Evolutionary conservation across 106 monocot species (phyloP), one percentile per base, ranked within the genome.

Genomic region (Iris macrosiphon): DNA sequence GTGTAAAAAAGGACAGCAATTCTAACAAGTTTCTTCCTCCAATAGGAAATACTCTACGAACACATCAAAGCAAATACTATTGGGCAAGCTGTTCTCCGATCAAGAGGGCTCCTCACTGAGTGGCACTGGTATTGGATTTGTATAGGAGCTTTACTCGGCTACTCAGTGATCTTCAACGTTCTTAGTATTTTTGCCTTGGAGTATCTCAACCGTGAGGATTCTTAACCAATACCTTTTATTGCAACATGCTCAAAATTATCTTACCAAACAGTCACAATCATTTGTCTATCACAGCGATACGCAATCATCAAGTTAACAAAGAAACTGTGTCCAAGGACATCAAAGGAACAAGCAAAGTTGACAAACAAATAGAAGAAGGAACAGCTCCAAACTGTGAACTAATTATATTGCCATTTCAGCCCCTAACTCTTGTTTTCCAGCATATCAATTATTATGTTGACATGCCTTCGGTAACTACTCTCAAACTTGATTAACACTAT

Each of bases 371-470:
- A 31, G 6, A 5, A 53, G 23, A 40, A 30, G 44, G 31, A 30
- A 19, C 1, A 27, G 37, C 66, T 45, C 45, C 56, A 29, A 50
- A 15, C 21, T 24, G 59, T 41, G 72, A 61, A 72, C 62, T 84
- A 62, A 51, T 64, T 57, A n/a, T n/a, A n/a, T 57, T 96, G 27
- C 89, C 89, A 43, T 86, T 96, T 61, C 72, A 67, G 48, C 95
- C 95, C 23, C 68, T 82, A 24, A 82, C 82, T 30, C 67, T 96
- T 22, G 61, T 66, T 31, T 96, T 96, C 65, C 59, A 65, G 26
- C 82, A 86, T 63, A 61, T 96, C 25, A 89, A 63, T 57, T 96
- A 96, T 59, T 89, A 74, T 45, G 89, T 96, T 15, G 89, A 89
- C 60, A 82, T 86, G 68, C 86, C 95, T 16, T 28, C 35, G 57